phyloP scores from a whole-genome alignment of 2,329 filamentous ascomycete genomes.

The Elsinoe arachidis region DNA sequence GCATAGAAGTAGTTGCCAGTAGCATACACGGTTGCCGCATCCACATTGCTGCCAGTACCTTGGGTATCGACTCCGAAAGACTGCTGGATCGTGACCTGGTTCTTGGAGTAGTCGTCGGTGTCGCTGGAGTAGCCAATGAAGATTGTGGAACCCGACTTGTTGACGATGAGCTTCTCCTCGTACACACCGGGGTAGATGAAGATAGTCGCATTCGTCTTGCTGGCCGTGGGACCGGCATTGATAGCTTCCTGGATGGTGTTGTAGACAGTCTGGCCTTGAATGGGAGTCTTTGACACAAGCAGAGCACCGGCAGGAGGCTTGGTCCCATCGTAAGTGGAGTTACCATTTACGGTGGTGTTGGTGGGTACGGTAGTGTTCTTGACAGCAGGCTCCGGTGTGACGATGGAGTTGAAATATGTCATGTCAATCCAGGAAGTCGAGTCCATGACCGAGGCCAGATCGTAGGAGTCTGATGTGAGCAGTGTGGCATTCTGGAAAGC shows the following conservation, averaged over 20 bases:
- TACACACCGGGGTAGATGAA: slow-evolving; percentile 36
- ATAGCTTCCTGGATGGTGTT: slow-evolving; percentile 31
- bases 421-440: slow-evolving; percentile 32
- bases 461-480: slow-evolving; percentile 30
- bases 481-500: slow-evolving; percentile 31
- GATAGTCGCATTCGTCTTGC: slow-evolving; percentile 30
- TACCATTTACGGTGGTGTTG: slow-evolving; percentile 23
- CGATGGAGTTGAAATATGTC: slow-evolving; percentile 32
- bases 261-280: slow-evolving; percentile 29
- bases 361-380: slow-evolving; percentile 16
- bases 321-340: slow-evolving; percentile 27
- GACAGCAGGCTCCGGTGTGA: slow-evolving; percentile 25
- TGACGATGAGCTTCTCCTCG: slow-evolving; percentile 32
- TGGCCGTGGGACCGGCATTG: slow-evolving; percentile 28
- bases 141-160: slow-evolving; percentile 32
- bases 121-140: slow-evolving; percentile 32
- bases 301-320: slow-evolving; percentile 30
- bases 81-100: slow-evolving; percentile 30
- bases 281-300: slow-evolving; percentile 32
- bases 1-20: slow-evolving; percentile 34
- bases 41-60: slow-evolving; percentile 29
- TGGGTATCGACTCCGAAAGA: slow-evolving; percentile 32
- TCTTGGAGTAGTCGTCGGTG: slow-evolving; percentile 31
- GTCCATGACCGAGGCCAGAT: slow-evolving; percentile 28
- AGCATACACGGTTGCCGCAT: slow-evolving; percentile 33